phyloP scores from a whole-genome alignment of 768 basidiomycete species.

The Wakefieldia striispora region DNA sequence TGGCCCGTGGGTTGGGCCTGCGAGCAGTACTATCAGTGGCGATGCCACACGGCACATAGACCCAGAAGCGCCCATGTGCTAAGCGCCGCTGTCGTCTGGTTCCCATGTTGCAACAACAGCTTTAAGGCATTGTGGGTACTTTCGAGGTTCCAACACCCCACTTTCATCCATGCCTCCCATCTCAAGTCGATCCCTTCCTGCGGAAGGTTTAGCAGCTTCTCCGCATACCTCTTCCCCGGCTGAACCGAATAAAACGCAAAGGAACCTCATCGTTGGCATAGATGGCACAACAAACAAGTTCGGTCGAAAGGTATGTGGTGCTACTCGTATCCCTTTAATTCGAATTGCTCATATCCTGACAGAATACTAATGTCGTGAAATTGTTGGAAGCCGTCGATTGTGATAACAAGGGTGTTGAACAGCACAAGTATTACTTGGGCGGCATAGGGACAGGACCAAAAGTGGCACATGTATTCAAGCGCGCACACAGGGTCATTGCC shows the following conservation, averaged over 20 bases:
- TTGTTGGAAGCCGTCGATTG: conserved; percentile 25
- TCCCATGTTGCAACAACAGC: too few species aligned
- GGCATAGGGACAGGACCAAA: conserved; percentile 31
- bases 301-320: conserved; percentile 9
- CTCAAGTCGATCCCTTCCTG: too few species aligned
- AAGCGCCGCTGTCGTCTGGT: too few species aligned
- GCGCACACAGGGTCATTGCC: conserved; percentile 7
- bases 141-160: too few species aligned
- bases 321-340: neutral
- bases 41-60: too few species aligned
- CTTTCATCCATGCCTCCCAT: too few species aligned
- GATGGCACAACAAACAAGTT: conserved; percentile 21
- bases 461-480: conserved; percentile 22
- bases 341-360: neutral
- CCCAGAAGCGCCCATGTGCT: too few species aligned
- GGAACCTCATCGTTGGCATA: conserved; percentile 18
- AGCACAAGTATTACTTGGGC: conserved; percentile 35
- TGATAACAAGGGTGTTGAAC: conserved; percentile 13
- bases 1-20: too few species aligned
- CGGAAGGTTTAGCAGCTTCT: too few species aligned
- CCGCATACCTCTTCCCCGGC: too few species aligned
- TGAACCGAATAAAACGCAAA: neutral
- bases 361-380: conserved; percentile 38
- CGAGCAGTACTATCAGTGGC: too few species aligned
- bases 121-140: too few species aligned